Percentiles rank a stretch among this genome's conserved stretches.
Conservation (phyloP, 2,329 filamentous ascomycete genomes). For the Fusarium sacchari region DNA sequence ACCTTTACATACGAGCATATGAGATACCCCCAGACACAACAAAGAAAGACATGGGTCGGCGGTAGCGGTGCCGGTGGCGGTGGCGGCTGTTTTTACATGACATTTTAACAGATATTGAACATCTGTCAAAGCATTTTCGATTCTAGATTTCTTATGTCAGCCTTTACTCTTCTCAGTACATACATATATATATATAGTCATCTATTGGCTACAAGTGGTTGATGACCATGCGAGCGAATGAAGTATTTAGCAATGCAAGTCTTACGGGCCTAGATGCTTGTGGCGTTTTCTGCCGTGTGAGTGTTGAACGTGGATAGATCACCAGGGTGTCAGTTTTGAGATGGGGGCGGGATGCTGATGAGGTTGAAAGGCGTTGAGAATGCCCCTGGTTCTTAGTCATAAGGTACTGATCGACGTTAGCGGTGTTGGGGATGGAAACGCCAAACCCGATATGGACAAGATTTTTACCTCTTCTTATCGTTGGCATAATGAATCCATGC, state of each 20-base stretch:
- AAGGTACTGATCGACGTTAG: background rate
- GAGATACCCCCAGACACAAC: constrained; percentile 17
- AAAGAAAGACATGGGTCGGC: background rate
- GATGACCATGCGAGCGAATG: background rate
- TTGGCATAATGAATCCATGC: background rate
- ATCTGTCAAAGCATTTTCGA: constrained; percentile 13
- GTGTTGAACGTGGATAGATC: background rate
- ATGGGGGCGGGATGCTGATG: background rate
- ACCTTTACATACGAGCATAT: background rate
- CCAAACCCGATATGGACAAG: constrained; percentile 8
- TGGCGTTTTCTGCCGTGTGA: background rate
- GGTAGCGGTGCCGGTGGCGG: constrained; percentile 10
- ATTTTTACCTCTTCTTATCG: background rate
- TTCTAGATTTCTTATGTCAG: constrained; percentile 20
- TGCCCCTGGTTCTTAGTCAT: constrained; percentile 26
- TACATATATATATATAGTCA: constrained; percentile 31
- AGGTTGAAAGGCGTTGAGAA: constrained; percentile 18
- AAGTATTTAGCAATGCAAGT: constrained; percentile 24
- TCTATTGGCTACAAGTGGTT: constrained; percentile 7
- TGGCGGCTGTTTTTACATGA: constrained; percentile 18
- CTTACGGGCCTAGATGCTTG: background rate
- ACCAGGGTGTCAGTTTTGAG: background rate
- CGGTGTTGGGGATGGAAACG: constrained; percentile 8
- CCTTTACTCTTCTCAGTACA: constrained; percentile 34
- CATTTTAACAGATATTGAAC: constrained; percentile 6